Base-by-base conservation (phyloP, 139 green algal species). In the Tetraselmis chui region DNA sequence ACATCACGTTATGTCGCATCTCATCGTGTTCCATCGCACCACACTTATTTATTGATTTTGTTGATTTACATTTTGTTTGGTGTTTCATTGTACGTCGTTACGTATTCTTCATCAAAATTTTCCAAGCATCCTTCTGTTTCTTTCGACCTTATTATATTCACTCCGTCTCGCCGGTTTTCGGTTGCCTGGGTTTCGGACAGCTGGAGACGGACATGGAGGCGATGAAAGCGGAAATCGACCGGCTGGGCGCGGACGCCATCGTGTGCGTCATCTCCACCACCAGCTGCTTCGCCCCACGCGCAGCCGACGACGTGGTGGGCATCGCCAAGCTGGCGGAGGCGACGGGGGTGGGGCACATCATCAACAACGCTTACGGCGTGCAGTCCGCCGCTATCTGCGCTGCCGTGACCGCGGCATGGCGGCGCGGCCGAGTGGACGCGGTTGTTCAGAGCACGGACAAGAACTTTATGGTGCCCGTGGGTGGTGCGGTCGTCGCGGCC, bases 351-450 rank as follows among this genome's bases (percentile, higher is more conserved):
- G 84, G 87, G 0, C 96, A 99, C 90, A 83, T 99, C 0, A 91
- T 99, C 85, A 99, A 99, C 89, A 98, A 99, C 80, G 96, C 96
- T 1, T 99, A 99, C 81, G 96, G 96, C 1, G 93, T 99, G 30
- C 96, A 99, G 89, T 85, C 59, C 30, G 32, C 87, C 2, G 79
- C 45, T 26, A 84, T 92, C 0, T 93, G 92, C 83, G 27, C 31
- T 30, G 18, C 79, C 86, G 45, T 94, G 25, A 89, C 86, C 2
- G 78, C 85, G 1, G 87, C 88, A 0, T 91, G 85, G 83, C 79
- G 91, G 22, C 67, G 77, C 24, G 95, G 96, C 0, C 88, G 96
- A 2, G 95, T 99, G 26, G 96, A 99, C 84, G 92, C 90, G 0
- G 88, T 99, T 1, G 90, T 99, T 0, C 94, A 97, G 84, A 91